Conservation (phyloP, 192 early-diverging fungal species). For the Coemansia guatemalensis region DNA sequence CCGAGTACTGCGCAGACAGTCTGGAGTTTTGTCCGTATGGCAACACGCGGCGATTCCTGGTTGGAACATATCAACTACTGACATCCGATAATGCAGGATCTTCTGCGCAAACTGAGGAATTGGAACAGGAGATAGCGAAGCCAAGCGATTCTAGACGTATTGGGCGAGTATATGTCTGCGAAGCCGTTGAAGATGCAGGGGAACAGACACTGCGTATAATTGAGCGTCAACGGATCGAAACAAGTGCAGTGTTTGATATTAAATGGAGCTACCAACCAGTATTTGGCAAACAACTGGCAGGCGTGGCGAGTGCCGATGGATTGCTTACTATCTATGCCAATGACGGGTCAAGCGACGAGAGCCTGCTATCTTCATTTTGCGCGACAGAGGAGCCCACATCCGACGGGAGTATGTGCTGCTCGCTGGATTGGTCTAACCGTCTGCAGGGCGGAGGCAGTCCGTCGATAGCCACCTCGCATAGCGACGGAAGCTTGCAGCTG, state of each 20-base stretch:
- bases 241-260: conserved; percentile 69
- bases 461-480: conserved; percentile 68
- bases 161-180: conserved; percentile 68
- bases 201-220: conserved; percentile 19
- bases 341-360: conserved; percentile 24
- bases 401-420: conserved; percentile 68
- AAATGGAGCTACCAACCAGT: conserved; percentile 67
- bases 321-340: conserved; percentile 55
- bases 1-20: conserved; percentile 69
- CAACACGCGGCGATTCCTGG: conserved; percentile 55
- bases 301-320: conserved; percentile 64
- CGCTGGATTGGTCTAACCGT: conserved; percentile 87
- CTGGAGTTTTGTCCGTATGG: conserved; percentile 68
- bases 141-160: conserved; percentile 54
- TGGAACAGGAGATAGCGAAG: conserved; percentile 2
- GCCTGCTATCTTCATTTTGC: conserved; percentile 33
- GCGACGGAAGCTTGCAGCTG: conserved; percentile 69
- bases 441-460: conserved; percentile 2
- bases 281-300: conserved; percentile 52
- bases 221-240: conserved; percentile 59
- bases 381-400: conserved; percentile 42
- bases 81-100: conserved; percentile 7
- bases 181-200: conserved; percentile 30
- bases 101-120: not conserved
- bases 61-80: conserved; percentile 73